Evolutionary conservation across 306 rosid genomes (phyloP).

Genomic region (Cucurbita ficifolia): DNA sequence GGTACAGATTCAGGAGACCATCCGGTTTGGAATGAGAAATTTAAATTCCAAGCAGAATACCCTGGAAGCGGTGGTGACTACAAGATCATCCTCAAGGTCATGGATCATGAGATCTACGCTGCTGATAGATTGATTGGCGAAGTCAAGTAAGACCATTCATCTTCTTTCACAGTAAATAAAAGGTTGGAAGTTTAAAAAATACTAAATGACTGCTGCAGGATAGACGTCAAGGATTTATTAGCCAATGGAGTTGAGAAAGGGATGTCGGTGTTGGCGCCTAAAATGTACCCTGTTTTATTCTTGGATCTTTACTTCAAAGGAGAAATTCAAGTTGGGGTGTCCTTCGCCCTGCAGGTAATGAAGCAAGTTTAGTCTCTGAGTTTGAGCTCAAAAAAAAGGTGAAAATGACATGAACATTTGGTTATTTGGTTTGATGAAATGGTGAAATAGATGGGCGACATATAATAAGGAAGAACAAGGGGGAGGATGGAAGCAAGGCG

Average conservation of each 20-base stretch:
- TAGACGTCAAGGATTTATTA: slow-evolving; percentile 43
- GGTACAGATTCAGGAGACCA: slow-evolving; percentile 45
- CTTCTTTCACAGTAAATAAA: neutral
- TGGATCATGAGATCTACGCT: slow-evolving; percentile 71
- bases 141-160: slow-evolving; percentile 37
- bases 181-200: neutral
- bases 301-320: slow-evolving; percentile 44
- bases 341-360: slow-evolving; percentile 21
- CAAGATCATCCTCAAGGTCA: slow-evolving; percentile 52
- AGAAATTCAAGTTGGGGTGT: slow-evolving; percentile 59
- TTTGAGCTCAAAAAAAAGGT: neutral
- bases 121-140: slow-evolving; percentile 56
- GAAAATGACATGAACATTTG: neutral
- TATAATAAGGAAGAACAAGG: slow-evolving; percentile 10
- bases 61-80: slow-evolving; percentile 52
- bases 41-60: slow-evolving; percentile 57
- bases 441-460: slow-evolving; percentile 33
- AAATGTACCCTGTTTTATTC: slow-evolving; percentile 45
- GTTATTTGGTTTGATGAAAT: neutral
- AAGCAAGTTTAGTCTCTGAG: neutral
- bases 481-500: slow-evolving; percentile 78
- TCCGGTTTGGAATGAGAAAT: slow-evolving; percentile 78
- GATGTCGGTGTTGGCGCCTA: slow-evolving; percentile 27
- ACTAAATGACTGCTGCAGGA: slow-evolving; percentile 13
- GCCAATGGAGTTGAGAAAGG: slow-evolving; percentile 52